Percentiles rank a stretch among this genome's conserved stretches.
Evolutionary conservation across 495 filamentous ascomycete genomes (phyloP).

Genomic region (Melanomma pulvis-pyrius): DNA sequence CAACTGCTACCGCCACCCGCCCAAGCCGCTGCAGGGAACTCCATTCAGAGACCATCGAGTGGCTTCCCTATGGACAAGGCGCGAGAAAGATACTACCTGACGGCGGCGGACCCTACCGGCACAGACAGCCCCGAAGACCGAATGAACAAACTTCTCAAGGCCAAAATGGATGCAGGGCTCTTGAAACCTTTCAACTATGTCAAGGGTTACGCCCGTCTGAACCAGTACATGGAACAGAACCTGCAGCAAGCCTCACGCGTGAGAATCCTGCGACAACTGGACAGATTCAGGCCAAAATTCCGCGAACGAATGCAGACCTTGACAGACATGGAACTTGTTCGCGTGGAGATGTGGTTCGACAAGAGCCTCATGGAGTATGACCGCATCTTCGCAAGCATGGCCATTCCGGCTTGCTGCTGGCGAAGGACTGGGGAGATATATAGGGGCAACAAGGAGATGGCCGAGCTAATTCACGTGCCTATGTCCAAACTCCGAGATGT

Average conservation of each 20-base stretch:
- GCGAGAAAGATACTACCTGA: constrained; percentile 90
- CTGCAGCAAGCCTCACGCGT: constrained; percentile 76
- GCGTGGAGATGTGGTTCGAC: constrained; percentile 99
- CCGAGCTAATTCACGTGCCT: constrained; percentile 89
- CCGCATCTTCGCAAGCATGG: constrained; percentile 98
- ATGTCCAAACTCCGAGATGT: constrained; percentile 91
- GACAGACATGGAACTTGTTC: constrained; percentile 87
- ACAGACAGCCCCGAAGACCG: constrained; percentile 90
- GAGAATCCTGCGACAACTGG: constrained; percentile 86
- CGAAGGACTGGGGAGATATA: constrained; percentile 96
- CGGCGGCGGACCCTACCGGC: constrained; percentile 90
- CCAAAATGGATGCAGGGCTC: constrained; percentile 92
- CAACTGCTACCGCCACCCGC: constrained; percentile 38
- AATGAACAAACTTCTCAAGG: constrained; percentile 91
- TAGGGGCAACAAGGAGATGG: constrained; percentile 98
- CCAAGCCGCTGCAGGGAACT: constrained; percentile 48
- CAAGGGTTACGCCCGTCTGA: constrained; percentile 87
- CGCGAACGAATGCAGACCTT: constrained; percentile 89
- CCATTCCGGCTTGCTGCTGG: constrained; percentile 97
- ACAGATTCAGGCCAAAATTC: constrained; percentile 93
- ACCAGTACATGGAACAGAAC: constrained; percentile 86
- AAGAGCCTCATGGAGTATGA: constrained; percentile 93
- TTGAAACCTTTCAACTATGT: constrained; percentile 98
- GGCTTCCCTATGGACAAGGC: constrained; percentile 74
- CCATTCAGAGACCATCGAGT: constrained; percentile 62